A percentile compares a stretch with the other conserved stretches of the same genome.
These are phyloP conservation scores for Trichomonas vaginalis DNA, from an alignment of 208 protist genomes.

Conservation along the genomic window DNA sequence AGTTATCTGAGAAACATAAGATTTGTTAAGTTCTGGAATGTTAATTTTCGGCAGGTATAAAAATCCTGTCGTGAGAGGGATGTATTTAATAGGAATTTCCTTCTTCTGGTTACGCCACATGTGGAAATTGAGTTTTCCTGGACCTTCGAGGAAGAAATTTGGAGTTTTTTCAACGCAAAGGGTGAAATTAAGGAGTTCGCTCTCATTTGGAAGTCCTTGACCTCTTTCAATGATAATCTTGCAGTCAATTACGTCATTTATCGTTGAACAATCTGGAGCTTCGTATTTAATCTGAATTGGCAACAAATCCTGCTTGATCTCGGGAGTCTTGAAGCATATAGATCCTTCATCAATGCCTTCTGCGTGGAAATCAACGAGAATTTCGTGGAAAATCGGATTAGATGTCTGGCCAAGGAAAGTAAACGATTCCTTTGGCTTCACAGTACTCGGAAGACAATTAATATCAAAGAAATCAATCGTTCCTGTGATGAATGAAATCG, in stretches of 20 bases:
- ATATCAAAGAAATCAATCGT: not conserved
- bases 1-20: not conserved
- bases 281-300: not conserved
- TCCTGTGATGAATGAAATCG: not conserved
- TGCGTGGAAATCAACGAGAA: not conserved
- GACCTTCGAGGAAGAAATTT: not conserved
- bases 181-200: not conserved
- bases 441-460: not conserved
- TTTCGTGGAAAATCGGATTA: not conserved
- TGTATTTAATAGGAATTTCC: not conserved
- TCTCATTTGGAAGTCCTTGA: not conserved
- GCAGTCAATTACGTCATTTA: not conserved
- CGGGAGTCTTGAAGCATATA: not conserved
- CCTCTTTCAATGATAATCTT: not conserved
- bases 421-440: not conserved
- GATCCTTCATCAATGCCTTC: not conserved
- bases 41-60: not conserved
- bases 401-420: not conserved
- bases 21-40: not conserved
- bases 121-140: not conserved
- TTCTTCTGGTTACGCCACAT: not conserved
- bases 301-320: not conserved
- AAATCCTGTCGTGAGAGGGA: not conserved
- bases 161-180: not conserved
- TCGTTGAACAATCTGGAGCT: not conserved